Evolutionary conservation across 2,329 filamentous ascomycete genomes (phyloP).

Genomic region (Clarireedia hainanense): DNA sequence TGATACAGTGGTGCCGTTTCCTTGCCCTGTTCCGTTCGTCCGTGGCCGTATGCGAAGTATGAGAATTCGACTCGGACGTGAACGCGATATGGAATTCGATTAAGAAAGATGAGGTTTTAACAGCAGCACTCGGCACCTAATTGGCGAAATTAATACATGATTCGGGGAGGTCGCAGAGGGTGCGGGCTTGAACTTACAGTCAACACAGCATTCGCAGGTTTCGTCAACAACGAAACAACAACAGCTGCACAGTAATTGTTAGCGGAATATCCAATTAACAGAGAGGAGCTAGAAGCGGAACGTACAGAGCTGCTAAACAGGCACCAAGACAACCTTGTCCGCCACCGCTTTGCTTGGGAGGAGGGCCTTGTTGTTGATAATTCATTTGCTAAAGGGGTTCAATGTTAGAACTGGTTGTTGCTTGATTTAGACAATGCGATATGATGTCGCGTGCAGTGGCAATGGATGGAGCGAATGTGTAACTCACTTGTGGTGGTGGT

Average conservation of each 20-base stretch:
- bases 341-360: conserved; percentile 30
- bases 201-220: conserved; percentile 42
- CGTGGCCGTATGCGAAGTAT: no score
- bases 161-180: background rate
- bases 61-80: background rate
- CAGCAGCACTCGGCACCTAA: conserved; percentile 4
- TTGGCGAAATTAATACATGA: background rate
- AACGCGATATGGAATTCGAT: background rate
- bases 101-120: background rate
- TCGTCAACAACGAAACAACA: conserved; percentile 45
- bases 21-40: no score
- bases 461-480: background rate
- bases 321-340: conserved; percentile 37
- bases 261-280: background rate
- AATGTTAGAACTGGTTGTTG: conserved; percentile 15
- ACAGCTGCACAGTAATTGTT: conserved; percentile 25
- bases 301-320: conserved; percentile 36
- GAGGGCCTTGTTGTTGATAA: conserved; percentile 34
- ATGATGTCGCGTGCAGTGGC: background rate
- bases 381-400: conserved; percentile 35
- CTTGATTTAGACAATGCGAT: background rate
- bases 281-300: background rate
- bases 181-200: conserved; percentile 29
- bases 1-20: no score
- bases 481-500: conserved; percentile 4